Conservation (phyloP, 1,284 basidiomycete species). For the Sanghuangporus weigelae region DNA sequence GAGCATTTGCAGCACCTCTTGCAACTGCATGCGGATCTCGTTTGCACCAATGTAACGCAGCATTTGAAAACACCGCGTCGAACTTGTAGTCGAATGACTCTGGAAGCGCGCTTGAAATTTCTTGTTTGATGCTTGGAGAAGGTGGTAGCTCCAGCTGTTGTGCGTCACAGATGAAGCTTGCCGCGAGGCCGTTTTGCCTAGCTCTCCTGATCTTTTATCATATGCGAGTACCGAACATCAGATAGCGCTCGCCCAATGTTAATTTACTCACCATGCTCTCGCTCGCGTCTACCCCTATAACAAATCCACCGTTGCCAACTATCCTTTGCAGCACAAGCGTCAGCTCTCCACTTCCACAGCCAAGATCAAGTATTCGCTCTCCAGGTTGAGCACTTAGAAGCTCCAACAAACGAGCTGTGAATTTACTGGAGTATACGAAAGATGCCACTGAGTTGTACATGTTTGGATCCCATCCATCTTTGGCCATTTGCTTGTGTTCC, state of each 20-base stretch:
- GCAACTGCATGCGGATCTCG: conserved; percentile 62
- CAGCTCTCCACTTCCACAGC: conserved; percentile 80
- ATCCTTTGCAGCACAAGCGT: conserved; percentile 50
- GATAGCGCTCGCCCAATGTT: not conserved
- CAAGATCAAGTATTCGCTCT: conserved; percentile 72
- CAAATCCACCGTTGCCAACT: conserved; percentile 49
- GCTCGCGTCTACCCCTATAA: conserved; percentile 68
- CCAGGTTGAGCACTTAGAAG: conserved; percentile 59
- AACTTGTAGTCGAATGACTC: conserved; percentile 29
- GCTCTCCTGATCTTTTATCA: conserved; percentile 52
- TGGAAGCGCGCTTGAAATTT: conserved; percentile 23
- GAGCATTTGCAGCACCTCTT: conserved; percentile 46
- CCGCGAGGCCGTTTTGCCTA: conserved; percentile 39
- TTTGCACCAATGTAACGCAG: conserved; percentile 83
- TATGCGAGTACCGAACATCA: too few relatives aligned
- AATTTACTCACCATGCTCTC: conserved; percentile 58
- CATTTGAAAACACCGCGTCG: conserved; percentile 73
- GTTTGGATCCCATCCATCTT: conserved; percentile 43
- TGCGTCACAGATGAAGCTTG: conserved; percentile 46
- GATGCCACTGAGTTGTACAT: conserved; percentile 54
- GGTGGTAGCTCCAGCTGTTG: conserved; percentile 39
- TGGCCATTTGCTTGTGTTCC: not conserved
- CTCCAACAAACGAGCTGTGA: conserved; percentile 54
- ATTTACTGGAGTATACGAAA: conserved; percentile 72
- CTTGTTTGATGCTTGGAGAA: conserved; percentile 18